Percentiles rank a stretch among this genome's conserved stretches.
These are phyloP conservation scores for Lactifluus piperatus DNA, from an alignment of 768 basidiomycete genomes.

Conservation along the genomic window DNA sequence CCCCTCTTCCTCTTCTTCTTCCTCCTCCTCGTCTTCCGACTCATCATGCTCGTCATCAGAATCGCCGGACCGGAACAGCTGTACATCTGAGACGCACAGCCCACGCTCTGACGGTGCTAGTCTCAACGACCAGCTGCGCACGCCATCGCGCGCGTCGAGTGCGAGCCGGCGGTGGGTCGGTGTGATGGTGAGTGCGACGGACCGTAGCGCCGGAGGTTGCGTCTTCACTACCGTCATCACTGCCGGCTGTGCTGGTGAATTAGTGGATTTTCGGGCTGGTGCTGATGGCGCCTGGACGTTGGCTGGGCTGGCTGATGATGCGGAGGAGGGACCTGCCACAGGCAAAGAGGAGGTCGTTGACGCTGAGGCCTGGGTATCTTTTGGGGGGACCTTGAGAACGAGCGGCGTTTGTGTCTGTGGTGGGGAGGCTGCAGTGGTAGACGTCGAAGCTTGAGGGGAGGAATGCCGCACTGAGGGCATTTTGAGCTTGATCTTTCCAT, in stretches of 20 bases:
- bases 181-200: conserved; percentile 26
- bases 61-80: conserved; percentile 48
- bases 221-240: conserved; percentile 16
- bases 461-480: conserved; percentile 40
- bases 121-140: conserved; percentile 63
- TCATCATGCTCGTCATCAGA: conserved; percentile 53
- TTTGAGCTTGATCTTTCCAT: conserved; percentile 61
- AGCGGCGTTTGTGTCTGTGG: conserved; percentile 22
- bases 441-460: conserved; percentile 20
- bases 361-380: conserved; percentile 1
- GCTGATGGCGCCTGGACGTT: conserved; percentile 14
- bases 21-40: conserved; percentile 41
- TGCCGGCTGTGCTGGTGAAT: neutral
- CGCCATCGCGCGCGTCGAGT: conserved; percentile 61
- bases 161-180: conserved; percentile 50
- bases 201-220: conserved; percentile 19
- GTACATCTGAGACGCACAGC: conserved; percentile 44
- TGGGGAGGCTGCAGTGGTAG: conserved; percentile 22
- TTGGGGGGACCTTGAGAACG: conserved; percentile 19
- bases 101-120: conserved; percentile 49
- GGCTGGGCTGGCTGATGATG: conserved; percentile 9
- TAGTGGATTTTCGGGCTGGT: conserved; percentile 15
- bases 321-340: conserved; percentile 18
- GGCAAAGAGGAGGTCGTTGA: conserved; percentile 21
- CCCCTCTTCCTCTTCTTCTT: conserved; percentile 32